Evolutionary conservation across 2,329 filamentous ascomycete genomes (phyloP), one percentile per base, ranked within the genome.

Genomic region (Cladorrhinum sp.): DNA sequence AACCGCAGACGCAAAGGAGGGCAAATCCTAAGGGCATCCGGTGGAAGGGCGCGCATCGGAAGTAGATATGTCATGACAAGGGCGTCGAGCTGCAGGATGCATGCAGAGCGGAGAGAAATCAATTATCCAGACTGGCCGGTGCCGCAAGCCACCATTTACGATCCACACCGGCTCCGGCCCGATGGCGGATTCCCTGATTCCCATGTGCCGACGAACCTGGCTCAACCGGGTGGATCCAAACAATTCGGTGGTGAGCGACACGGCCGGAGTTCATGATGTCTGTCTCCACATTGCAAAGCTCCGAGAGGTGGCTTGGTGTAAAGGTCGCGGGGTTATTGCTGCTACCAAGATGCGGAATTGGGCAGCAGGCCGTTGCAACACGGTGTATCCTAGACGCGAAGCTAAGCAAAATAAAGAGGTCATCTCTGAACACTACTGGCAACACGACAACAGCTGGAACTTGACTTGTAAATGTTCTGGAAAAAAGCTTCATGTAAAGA

Each of bases 21-120:
- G 56, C 4, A 65, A 62, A 50, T 62, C 60, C 50, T 69, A 59
- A 67, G 25, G 49, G n/a, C 12, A 29, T 55, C 25, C n/a, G 16
- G 32, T 16, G 61, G 22, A 69, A 69, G 63, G 66, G 67, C 54
- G 52, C 20, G 59, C 25, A 41, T 63, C 36, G 63, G 63, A 29
- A 29, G 4, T 29, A 29, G 25, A 10, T 18, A 38, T 55, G 50
- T 49, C 36, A 41, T 27, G 38, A 16, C 20, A 50, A 54, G 25
- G 38, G 56, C 50, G 50, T 50, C 50, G 12, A 23, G 41, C 41
- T 1, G 49, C 53, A 55, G 20, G 50, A 13, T 52, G 27, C 50
- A 32, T n/a, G 29, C 29, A 23, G 10, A 29, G 27, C 16, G 12
- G 45, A 32, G n/a, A 22, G 51, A 22, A 20, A 29, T 29, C 25